phyloP scores from a whole-genome alignment of 169 alveolate genomes.

The Plasmodium reichenowi region DNA sequence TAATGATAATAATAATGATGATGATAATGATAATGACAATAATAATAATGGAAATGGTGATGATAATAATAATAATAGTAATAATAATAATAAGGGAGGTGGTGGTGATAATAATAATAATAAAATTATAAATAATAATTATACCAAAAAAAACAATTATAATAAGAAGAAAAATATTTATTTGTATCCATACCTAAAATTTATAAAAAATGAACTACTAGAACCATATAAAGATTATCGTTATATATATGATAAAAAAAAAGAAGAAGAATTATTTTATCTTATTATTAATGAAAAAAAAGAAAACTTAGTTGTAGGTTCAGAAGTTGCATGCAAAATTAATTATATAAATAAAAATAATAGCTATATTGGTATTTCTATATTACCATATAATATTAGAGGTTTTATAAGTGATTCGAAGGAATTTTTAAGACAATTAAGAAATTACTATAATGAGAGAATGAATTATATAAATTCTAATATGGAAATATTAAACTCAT shows the following conservation, averaged over 20 bases:
- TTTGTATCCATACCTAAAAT: conserved; percentile 83
- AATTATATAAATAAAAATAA: conserved; percentile 70
- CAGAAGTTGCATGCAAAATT: conserved; percentile 83
- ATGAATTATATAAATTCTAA: conserved; percentile 54
- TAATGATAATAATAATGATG: no score
- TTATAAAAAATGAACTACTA: conserved; percentile 81
- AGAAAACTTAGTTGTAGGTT: conserved; percentile 78
- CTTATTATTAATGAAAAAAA: conserved; percentile 78
- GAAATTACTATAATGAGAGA: conserved; percentile 71
- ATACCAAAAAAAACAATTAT: no score
- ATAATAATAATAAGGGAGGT: no score
- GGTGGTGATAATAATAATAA: no score
- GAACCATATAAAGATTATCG: conserved; percentile 84
- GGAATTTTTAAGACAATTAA: conserved; percentile 77
- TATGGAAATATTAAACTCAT: conserved; percentile 14
- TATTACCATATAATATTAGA: conserved; percentile 82
- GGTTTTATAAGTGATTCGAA: conserved; percentile 80
- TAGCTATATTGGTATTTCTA: conserved; percentile 40
- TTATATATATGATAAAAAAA: conserved; percentile 45
- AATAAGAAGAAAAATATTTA: conserved; percentile 70
- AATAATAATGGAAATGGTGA: no score
- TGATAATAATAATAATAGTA: no score
- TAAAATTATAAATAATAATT: no score
- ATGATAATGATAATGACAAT: no score
- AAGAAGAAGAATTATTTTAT: conserved; percentile 83